These are phyloP conservation scores for Heracleum sosnowskyi DNA, from an alignment of 129 eudicot species.

Conservation along the genomic window DNA sequence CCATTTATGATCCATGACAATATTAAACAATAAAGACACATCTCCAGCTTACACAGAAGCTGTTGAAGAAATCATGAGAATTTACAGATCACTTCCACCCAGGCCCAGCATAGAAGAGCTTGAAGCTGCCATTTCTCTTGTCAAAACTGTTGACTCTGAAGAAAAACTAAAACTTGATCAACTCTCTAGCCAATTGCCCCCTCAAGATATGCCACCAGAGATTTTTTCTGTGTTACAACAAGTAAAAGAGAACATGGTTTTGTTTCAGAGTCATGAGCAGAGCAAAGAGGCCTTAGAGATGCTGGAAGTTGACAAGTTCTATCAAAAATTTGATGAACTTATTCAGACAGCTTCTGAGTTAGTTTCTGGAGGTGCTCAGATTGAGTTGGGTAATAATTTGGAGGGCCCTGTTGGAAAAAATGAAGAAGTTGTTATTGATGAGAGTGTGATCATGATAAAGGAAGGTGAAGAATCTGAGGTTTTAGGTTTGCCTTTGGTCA, in stretches of 20 bases:
- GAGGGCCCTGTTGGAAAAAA: constrained; percentile 22
- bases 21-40: constrained; percentile 20
- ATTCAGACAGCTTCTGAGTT: constrained; percentile 53
- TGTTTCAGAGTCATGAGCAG: constrained; percentile 53
- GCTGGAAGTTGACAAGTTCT: constrained; percentile 47
- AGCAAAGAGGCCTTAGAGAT: constrained; percentile 61
- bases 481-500: constrained; percentile 29
- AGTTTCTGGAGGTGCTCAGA: constrained; percentile 45
- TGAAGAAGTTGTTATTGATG: constrained; percentile 34
- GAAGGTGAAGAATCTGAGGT: constrained; percentile 19
- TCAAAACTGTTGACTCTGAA: constrained; percentile 41
- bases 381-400: constrained; percentile 24
- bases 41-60: constrained; percentile 35
- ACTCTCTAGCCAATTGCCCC: constrained; percentile 30
- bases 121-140: constrained; percentile 63
- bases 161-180: constrained; percentile 39
- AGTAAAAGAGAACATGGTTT: constrained; percentile 43
- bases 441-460: constrained; percentile 19
- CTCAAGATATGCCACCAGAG: constrained; percentile 43
- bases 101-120: constrained; percentile 70
- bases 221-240: constrained; percentile 50
- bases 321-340: constrained; percentile 49
- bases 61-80: constrained; percentile 46
- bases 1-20: constrained; percentile 26
- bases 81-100: constrained; percentile 40